Evolutionary conservation across 176 grass and related monocot genomes (phyloP), one percentile per base, ranked within the genome.

Genomic region (Musa troglodytarum): DNA sequence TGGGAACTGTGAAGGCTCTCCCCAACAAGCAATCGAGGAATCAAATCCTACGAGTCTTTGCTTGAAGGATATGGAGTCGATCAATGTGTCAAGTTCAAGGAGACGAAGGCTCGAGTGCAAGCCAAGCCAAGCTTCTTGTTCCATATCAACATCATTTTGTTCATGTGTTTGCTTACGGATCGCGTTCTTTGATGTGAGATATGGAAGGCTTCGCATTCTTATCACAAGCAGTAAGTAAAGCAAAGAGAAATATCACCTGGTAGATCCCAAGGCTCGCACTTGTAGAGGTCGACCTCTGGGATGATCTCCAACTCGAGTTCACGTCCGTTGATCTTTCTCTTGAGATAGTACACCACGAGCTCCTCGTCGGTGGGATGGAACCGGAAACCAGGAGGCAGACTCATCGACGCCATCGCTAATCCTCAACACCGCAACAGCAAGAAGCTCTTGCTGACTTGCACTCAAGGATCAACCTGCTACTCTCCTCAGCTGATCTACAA

Each of bases 311-410:
- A 22, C 54, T 74, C 72, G 19, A 74, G 57, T 24, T 10, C 58
- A 10, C 24, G 25, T 54, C 72, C 72, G 6, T 74, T 74, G 19
- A 74, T 74, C 72, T 74, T 74, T 24, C 72, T 74, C 12, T 74
- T 74, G 13, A 74, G 26, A 26, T 74, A 74, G 72, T 58, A 43
- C 2, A 58, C 15, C 26, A 74, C 52, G 72, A 74, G 72, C 24
- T 74, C 72, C 19, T 74, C 72, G 54, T 74, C 72, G 53, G 72
- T 74, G 8, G 72, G 72, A 43, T 74, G 72, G 14, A 74, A 74
- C 53, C 72, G 53, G 25, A 74, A 74, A 29, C 72, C 72, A 10
- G 72, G 72, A 29, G 72, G 72, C 54, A 74, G 14, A 15, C 16
- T 58, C 25, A 74, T 25, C 7, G 72, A 23, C 17, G 72, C 72